Evolutionary conservation across 208 protist species (phyloP).

Genomic region (Naegleria gruberi): DNA sequence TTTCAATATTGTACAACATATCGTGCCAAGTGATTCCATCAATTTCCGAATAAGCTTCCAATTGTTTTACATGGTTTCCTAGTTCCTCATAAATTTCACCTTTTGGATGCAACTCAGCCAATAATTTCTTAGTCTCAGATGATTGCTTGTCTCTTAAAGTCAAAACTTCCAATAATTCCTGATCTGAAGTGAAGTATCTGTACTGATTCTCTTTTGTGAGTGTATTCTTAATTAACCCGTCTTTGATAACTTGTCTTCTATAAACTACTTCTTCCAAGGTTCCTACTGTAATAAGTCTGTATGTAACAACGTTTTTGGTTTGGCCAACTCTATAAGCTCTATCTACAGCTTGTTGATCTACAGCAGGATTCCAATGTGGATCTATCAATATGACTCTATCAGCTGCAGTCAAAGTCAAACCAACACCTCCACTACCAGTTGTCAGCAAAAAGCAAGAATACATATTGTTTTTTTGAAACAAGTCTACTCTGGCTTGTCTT

Average conservation of each 20-base stretch:
- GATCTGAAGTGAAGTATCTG: background rate
- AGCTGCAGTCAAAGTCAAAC: slow-evolving; percentile 87
- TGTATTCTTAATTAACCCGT: background rate
- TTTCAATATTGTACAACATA: background rate
- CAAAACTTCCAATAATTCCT: background rate
- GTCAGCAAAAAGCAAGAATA: slow-evolving; percentile 82
- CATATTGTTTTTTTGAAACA: slow-evolving; percentile 62
- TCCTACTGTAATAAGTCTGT: slow-evolving; percentile 81
- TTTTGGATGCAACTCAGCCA: background rate
- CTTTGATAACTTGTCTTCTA: slow-evolving; percentile 91
- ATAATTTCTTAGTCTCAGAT: background rate
- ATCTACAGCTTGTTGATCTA: slow-evolving; percentile 89
- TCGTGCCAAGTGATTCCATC: background rate
- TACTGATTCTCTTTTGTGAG: background rate
- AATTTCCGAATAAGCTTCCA: background rate
- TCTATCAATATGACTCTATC: slow-evolving; percentile 91
- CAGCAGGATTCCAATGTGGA: slow-evolving; percentile 89
- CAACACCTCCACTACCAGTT: slow-evolving; percentile 92
- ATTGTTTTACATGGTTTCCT: background rate
- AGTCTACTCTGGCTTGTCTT: slow-evolving; percentile 50
- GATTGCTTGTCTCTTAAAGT: background rate
- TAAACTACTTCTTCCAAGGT: slow-evolving; percentile 97
- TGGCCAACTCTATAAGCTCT: slow-evolving; percentile 95
- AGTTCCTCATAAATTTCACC: background rate
- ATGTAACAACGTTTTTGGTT: slow-evolving; percentile 83